Conservation (phyloP, 2,329 filamentous ascomycete genomes). For the Thelonectria rubi region DNA sequence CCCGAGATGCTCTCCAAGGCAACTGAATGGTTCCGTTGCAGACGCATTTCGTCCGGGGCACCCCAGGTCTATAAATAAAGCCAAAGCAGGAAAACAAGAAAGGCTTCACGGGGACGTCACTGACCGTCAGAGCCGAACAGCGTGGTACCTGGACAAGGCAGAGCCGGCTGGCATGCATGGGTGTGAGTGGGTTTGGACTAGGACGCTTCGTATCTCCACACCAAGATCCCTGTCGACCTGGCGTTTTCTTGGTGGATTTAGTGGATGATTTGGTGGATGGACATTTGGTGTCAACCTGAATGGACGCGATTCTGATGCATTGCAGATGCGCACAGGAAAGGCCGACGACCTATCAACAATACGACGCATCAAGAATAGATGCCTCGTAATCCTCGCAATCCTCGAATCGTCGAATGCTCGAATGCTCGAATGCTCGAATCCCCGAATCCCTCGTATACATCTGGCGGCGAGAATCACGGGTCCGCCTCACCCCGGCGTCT, state of each 20-base stretch:
- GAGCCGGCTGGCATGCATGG: constrained; percentile 17
- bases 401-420: no score
- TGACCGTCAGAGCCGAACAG: constrained; percentile 20
- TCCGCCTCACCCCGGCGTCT: constrained; percentile 2
- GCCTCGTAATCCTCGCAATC: no score
- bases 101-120: constrained; percentile 19
- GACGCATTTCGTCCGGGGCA: constrained; percentile 12
- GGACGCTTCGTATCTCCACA: constrained; percentile 18
- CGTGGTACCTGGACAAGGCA: constrained; percentile 16
- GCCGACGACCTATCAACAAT: no score
- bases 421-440: no score
- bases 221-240: constrained; percentile 19
- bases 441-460: no score
- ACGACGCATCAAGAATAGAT: no score
- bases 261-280: no score
- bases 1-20: constrained; percentile 14
- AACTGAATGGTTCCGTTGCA: constrained; percentile 2
- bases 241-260: background rate
- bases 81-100: constrained; percentile 3
- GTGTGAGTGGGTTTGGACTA: constrained; percentile 10
- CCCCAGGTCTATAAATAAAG: constrained; percentile 26
- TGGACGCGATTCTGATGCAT: background rate
- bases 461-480: no score
- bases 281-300: no score
- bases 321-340: no score